phyloP scores from a whole-genome alignment of 116 monocot genomes.

The Trichopus zeylanicus region DNA sequence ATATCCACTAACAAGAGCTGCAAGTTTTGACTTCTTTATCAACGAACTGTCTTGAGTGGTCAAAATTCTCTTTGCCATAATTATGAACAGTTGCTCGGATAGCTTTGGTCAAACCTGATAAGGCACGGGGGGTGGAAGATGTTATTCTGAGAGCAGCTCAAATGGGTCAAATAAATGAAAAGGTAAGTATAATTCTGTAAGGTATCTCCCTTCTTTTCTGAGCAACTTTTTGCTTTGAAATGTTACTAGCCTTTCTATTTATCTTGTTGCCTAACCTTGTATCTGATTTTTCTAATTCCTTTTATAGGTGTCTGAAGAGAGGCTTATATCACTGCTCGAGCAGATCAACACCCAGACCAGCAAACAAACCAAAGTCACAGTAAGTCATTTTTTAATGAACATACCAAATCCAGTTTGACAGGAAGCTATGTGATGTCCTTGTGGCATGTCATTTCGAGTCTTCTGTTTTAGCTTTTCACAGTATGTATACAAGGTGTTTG shows the following conservation, averaged over 20 bases:
- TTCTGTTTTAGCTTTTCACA: neutral
- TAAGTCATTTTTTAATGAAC: conserved; percentile 23
- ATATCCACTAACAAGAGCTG: no score
- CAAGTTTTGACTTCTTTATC: no score
- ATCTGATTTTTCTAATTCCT: neutral
- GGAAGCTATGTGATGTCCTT: neutral
- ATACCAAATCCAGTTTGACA: neutral
- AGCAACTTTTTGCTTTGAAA: neutral
- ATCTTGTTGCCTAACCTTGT: neutral
- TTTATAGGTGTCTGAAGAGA: conserved; percentile 87
- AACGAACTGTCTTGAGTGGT: neutral
- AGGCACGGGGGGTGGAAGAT: conserved; percentile 93
- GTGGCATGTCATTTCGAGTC: no score
- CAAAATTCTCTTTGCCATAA: neutral
- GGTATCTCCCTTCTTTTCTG: no score
- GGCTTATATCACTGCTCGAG: conserved; percentile 77
- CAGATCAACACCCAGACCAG: conserved; percentile 88
- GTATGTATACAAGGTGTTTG: neutral
- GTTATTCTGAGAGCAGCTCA: conserved; percentile 80
- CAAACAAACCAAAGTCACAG: conserved; percentile 94
- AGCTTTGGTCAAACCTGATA: conserved; percentile 94
- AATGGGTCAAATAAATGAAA: conserved; percentile 78
- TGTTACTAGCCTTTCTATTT: no score
- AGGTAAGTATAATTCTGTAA: conserved; percentile 33
- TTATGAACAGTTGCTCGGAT: conserved; percentile 63